Conservation (phyloP, 2,329 filamentous ascomycete species). For the Cercospora brassicicola region DNA sequence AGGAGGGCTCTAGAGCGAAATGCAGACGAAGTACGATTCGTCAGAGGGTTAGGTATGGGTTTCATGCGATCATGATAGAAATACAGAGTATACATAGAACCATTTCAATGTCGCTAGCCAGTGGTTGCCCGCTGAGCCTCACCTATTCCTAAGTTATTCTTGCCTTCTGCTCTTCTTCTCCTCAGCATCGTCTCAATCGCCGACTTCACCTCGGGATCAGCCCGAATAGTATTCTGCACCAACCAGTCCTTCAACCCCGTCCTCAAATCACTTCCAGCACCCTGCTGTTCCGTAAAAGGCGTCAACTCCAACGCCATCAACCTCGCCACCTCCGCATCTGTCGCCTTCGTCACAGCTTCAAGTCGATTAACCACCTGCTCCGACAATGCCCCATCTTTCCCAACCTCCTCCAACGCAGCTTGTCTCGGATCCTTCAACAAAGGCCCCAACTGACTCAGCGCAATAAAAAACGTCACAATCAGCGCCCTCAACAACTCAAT, state of each 20-base stretch:
- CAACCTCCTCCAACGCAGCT: slow-evolving; percentile 19
- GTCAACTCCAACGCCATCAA: slow-evolving; percentile 76
- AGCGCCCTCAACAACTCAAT: slow-evolving; percentile 73
- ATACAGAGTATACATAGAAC: not conserved
- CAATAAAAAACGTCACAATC: slow-evolving; percentile 77
- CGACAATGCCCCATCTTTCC: slow-evolving; percentile 38
- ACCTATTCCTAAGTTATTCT: not conserved
- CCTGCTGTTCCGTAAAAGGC: slow-evolving; percentile 74
- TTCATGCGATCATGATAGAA: slow-evolving; percentile 8
- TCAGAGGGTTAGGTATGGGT: slow-evolving; percentile 63
- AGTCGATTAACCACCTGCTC: slow-evolving; percentile 68
- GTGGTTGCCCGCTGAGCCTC: not conserved
- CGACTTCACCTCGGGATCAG: slow-evolving; percentile 77
- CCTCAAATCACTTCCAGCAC: slow-evolving; percentile 63
- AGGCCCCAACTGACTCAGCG: slow-evolving; percentile 76
- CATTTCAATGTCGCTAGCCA: not conserved
- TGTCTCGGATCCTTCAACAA: slow-evolving; percentile 51
- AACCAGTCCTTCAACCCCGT: slow-evolving; percentile 81
- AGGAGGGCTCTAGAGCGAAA: slow-evolving; percentile 71
- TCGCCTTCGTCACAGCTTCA: slow-evolving; percentile 57
- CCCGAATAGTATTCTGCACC: slow-evolving; percentile 78
- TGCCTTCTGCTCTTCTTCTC: slow-evolving; percentile 35
- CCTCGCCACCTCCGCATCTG: slow-evolving; percentile 68
- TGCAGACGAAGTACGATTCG: slow-evolving; percentile 74
- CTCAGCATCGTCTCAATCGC: slow-evolving; percentile 69